These are phyloP conservation scores for Onygena corvina DNA, from an alignment of 2,329 filamentous ascomycete species.

Conservation along the genomic window DNA sequence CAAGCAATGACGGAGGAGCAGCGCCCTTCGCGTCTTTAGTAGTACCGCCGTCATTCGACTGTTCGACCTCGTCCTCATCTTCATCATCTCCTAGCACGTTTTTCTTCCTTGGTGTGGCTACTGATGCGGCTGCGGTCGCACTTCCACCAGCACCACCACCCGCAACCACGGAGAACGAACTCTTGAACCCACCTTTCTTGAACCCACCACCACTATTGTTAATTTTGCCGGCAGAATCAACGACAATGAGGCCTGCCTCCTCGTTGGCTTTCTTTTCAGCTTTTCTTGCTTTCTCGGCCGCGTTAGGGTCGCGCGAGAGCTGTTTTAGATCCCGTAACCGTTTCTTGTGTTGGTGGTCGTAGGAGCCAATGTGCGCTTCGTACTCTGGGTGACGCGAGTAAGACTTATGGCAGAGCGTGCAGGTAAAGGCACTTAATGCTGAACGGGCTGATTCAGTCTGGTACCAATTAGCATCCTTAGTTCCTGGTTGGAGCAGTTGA, in stretches of 20 bases:
- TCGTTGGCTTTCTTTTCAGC: slow-evolving; percentile 34
- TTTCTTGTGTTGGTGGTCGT: slow-evolving; percentile 92
- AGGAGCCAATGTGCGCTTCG: slow-evolving; percentile 83
- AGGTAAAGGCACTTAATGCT: slow-evolving; percentile 70
- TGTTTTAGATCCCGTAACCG: slow-evolving; percentile 38
- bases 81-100: slow-evolving; percentile 34
- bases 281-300: slow-evolving; percentile 32
- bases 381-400: slow-evolving; percentile 94
- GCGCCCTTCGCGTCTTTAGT: background rate
- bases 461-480: background rate
- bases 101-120: slow-evolving; percentile 23
- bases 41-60: slow-evolving; percentile 18
- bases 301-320: slow-evolving; percentile 33
- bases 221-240: slow-evolving; percentile 23
- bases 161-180: slow-evolving; percentile 52
- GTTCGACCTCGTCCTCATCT: slow-evolving; percentile 21
- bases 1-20: background rate
- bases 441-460: slow-evolving; percentile 56
- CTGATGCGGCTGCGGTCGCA: slow-evolving; percentile 12
- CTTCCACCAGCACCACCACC: slow-evolving; percentile 18
- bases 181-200: slow-evolving; percentile 75
- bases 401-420: slow-evolving; percentile 79
- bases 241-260: slow-evolving; percentile 30
- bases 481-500: background rate
- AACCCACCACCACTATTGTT: slow-evolving; percentile 42